Conservation (phyloP, 176 grass and related monocot genomes). For the Aegilops bicornis region DNA sequence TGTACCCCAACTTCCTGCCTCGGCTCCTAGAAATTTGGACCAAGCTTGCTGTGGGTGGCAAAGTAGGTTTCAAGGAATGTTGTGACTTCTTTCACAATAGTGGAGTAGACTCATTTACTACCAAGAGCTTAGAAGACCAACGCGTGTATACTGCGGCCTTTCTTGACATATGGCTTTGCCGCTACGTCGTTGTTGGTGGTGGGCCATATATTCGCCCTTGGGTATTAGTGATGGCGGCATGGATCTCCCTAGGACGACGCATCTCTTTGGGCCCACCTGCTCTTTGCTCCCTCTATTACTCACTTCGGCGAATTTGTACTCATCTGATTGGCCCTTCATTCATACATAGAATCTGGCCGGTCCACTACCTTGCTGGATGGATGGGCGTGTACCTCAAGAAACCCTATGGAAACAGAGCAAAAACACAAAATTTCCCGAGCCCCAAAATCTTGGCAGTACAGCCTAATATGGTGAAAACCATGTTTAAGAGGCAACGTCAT, state of each 20-base stretch:
- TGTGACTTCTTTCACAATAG: not conserved
- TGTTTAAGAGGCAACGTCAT: not conserved
- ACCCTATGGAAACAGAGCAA: not conserved
- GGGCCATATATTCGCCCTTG: not conserved
- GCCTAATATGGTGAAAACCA: not conserved
- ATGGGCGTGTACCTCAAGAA: not conserved
- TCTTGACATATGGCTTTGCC: not conserved
- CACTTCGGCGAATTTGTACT: not conserved
- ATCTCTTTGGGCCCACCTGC: not conserved
- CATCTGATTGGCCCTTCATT: not conserved
- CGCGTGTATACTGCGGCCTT: not conserved
- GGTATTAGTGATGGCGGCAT: not conserved
- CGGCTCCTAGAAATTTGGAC: not conserved
- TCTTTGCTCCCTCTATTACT: not conserved
- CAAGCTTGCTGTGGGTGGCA: not conserved
- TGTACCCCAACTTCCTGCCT: not conserved
- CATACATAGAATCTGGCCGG: not conserved
- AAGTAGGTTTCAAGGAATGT: not conserved
- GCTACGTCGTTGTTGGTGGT: not conserved
- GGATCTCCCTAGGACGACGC: not conserved
- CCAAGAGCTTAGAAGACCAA: not conserved
- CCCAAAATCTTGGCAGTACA: not conserved
- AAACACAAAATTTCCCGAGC: not conserved
- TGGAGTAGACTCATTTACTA: not conserved
- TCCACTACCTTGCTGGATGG: not conserved